These are phyloP conservation scores for Calonectria hawksworthii DNA, from an alignment of 2,329 filamentous ascomycete genomes.

Conservation along the genomic window DNA sequence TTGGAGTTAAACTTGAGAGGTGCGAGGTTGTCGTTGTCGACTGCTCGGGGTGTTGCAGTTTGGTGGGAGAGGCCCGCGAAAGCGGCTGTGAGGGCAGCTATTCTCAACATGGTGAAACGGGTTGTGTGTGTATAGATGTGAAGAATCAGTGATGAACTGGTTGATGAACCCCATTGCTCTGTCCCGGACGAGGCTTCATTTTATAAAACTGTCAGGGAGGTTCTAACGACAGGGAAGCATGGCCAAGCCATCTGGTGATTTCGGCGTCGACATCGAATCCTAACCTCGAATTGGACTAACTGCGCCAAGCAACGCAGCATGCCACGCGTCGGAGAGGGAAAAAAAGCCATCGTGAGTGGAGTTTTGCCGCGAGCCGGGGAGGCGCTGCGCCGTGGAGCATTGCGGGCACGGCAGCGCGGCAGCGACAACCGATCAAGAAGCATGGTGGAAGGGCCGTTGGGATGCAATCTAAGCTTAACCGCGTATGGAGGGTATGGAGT, in stretches of 20 bases:
- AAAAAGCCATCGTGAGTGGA: constrained; percentile 11
- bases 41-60: constrained; percentile 12
- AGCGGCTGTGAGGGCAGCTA: constrained; percentile 10
- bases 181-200: neutral
- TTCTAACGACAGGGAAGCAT: neutral
- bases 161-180: neutral
- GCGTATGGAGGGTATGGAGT: neutral
- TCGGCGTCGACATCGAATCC: neutral
- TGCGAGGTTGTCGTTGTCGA: constrained; percentile 33
- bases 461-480: constrained; percentile 14
- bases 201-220: neutral
- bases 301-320: constrained; percentile 3
- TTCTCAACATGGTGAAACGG: constrained; percentile 5
- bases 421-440: neutral
- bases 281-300: neutral
- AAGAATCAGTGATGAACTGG: constrained; percentile 4
- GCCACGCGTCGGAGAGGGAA: constrained; percentile 5
- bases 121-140: too few species aligned
- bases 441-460: neutral
- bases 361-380: constrained; percentile 1
- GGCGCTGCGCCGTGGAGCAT: neutral
- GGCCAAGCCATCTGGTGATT: constrained; percentile 1
- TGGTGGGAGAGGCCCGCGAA: constrained; percentile 24
- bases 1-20: constrained; percentile 34
- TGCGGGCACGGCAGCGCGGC: neutral